Percentiles rank a stretch among this genome's conserved stretches.
phyloP scores from a whole-genome alignment of 441 rosid species.

The Dalechampia spathulata region DNA sequence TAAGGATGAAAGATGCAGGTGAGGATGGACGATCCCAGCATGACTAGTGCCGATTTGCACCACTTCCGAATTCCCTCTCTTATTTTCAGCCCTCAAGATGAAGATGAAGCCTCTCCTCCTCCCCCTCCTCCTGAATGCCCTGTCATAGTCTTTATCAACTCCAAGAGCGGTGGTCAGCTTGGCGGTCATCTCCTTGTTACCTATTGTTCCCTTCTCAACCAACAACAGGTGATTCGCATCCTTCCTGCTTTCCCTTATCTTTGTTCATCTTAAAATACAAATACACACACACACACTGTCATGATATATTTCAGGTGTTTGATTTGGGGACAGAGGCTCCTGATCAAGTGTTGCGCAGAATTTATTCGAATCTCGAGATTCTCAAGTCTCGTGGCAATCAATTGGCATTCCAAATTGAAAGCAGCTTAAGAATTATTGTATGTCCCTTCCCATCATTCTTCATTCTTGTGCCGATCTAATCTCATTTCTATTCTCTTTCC shows the following conservation, averaged over 20 bases:
- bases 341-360: constrained; percentile 45
- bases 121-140: constrained; percentile 42
- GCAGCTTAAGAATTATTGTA: constrained; percentile 57
- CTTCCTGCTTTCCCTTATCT: background rate
- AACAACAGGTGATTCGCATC: constrained; percentile 34
- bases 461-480: background rate
- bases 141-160: constrained; percentile 71
- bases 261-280: too few relatives aligned
- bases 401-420: constrained; percentile 39
- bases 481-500: too few relatives aligned
- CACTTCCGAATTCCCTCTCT: constrained; percentile 53
- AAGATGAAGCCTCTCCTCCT: background rate
- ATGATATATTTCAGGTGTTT: too few relatives aligned
- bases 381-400: constrained; percentile 40
- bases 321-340: constrained; percentile 73
- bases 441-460: constrained; percentile 14
- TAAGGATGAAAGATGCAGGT: too few relatives aligned
- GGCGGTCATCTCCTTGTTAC: constrained; percentile 73
- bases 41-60: constrained; percentile 27
- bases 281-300: too few relatives aligned
- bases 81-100: constrained; percentile 32
- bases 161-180: constrained; percentile 91
- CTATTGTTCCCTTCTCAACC: constrained; percentile 53
- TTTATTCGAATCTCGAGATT: constrained; percentile 55
- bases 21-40: constrained; percentile 2